Evolutionary conservation across 495 filamentous ascomycete genomes (phyloP), one percentile per base, ranked within the genome.

Genomic region (Podospora australis): DNA sequence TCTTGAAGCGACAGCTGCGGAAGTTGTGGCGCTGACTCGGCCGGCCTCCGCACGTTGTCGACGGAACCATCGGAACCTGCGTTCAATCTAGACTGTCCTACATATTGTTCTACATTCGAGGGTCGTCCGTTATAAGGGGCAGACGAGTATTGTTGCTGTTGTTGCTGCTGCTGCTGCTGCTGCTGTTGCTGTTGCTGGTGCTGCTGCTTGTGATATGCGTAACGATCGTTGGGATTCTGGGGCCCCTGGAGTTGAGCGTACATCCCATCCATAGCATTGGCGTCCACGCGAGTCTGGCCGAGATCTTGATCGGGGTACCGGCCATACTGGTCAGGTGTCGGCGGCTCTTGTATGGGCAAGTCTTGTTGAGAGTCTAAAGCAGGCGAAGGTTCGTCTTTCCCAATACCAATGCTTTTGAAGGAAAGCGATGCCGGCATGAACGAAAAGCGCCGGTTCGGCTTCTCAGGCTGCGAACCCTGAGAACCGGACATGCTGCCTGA

Each of bases 351-450:
- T 34, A 73, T 74, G 0, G 67, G 71, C 23, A 71, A 58, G 47
- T 73, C 66, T 28, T 69, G 63, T 44, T 72, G 72, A 5, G 65
- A 75, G 10, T 71, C 69, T 9, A 46, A 51, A 36, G 66, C 54
- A 3, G 63, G 60, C 2, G 64, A 55, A 4, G 58, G 48, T 10
- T 73, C 64, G 14, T 78, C 74, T 54, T 71, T 75, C 54, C 72
- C 61, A 55, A 75, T 65, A 17, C 66, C 75, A 46, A 74, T 73
- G 2, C 72, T 70, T 58, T 78, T 83, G 62, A 79, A 67, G 17
- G 87, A 90, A 63, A 92, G 86, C 4, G 79, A 83, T 5, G 75
- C 62, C 0, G 88, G 88, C 11, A 97, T 71, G 38, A 98, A 78
- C 2, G 88, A 94, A 65, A 90, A 90, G n/a, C 83, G 74, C 45